Evolutionary conservation across 257 asterid species (phyloP), one percentile per base, ranked within the genome.

Genomic region (Ilex asprella): DNA sequence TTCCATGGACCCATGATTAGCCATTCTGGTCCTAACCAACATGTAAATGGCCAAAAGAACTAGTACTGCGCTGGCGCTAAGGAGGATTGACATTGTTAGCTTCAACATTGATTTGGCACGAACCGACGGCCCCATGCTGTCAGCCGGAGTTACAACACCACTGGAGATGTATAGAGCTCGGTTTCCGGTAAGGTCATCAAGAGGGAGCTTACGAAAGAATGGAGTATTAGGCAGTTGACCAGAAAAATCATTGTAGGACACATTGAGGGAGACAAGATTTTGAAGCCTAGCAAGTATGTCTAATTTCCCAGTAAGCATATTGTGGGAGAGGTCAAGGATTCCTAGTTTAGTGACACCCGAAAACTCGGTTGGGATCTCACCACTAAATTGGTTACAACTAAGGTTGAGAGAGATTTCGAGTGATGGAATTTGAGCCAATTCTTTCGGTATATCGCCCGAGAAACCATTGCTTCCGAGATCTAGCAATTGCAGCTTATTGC

Each of bases 361-460:
- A 60, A 93, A 79, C 73, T 89, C 97, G 2, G 75, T 5, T 30
- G 97, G 99, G 75, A 93, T 85, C 58, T 78, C 82, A 16, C 97
- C 97, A 0, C 78, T 71, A 29, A 93, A 77, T 16, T 79, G 94
- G 68, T 93, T 93, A 41, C 67, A 79, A 72, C 97, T 93, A 60
- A 93, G 95, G 73, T 93, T 93, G 15, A 93, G 90, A 12, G 96
- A 75, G 84, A 93, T 93, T 64, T 87, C 99, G 21, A 93, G 95
- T 2, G 96, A 78, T 12, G 95, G 89, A 59, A 93, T 85, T 56
- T 49, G 81, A 51, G 93, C 95, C 52, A 93, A 58, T 63, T 83
- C 95, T 69, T 78, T 81, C 0, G 96, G 96, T 49, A 93, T 67
- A 8, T 79, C 74, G 1, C 96, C 96, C 1, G 84, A 84, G 73